These are phyloP conservation scores for Leishmania tropica DNA, from an alignment of 208 protist species.

Conservation along the genomic window DNA sequence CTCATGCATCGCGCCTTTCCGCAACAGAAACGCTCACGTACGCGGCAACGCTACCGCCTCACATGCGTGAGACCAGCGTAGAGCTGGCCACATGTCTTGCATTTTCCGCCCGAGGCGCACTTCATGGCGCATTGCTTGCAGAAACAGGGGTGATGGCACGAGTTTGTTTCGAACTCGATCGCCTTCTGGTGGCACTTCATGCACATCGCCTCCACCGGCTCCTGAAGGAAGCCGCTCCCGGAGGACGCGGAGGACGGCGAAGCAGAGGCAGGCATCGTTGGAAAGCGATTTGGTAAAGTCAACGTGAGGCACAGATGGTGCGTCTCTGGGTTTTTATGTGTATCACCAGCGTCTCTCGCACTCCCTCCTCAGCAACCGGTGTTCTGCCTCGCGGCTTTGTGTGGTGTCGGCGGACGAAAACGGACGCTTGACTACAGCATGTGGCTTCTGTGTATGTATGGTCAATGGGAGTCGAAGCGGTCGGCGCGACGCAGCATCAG, in stretches of 20 bases:
- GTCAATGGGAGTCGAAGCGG: not conserved
- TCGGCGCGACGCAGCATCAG: not conserved
- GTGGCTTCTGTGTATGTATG: not conserved
- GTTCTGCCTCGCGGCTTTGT: not conserved
- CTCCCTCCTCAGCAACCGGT: not conserved
- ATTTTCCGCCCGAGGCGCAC: conserved; percentile 88
- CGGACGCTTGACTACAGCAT: not conserved
- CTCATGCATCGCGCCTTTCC: not conserved
- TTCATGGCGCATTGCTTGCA: conserved; percentile 91
- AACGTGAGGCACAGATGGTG: not conserved
- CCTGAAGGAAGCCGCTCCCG: not conserved
- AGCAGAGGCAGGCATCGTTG: conserved; percentile 6
- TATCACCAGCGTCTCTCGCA: not conserved
- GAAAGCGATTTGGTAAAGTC: not conserved
- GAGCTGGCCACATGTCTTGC: conserved; percentile 76
- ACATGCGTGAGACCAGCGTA: conserved; percentile 60
- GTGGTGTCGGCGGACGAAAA: not conserved
- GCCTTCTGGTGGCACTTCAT: conserved; percentile 68
- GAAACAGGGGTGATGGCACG: conserved; percentile 75
- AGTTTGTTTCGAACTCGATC: conserved; percentile 73
- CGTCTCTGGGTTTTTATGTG: not conserved
- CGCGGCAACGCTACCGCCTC: not conserved
- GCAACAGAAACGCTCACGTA: not conserved
- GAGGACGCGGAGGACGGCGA: conserved; percentile 23
- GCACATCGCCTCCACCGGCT: conserved; percentile 32